phyloP scores from a whole-genome alignment of 805 yeast species.

The Metschnikowia lochheadii region DNA sequence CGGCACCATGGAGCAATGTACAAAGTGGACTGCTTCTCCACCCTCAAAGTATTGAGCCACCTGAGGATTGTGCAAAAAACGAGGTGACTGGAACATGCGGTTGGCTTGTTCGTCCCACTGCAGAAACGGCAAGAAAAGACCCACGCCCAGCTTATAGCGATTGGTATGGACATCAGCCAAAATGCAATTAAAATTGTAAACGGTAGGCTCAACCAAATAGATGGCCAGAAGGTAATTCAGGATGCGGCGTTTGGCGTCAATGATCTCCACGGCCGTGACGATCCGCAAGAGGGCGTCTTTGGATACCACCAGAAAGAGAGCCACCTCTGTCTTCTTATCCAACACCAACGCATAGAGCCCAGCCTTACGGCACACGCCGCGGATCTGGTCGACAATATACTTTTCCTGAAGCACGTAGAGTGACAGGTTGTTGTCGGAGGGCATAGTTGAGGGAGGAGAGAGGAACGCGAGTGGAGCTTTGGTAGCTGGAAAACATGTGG shows the following conservation, averaged over 20 bases:
- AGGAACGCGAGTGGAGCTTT: not conserved
- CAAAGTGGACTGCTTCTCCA: conserved; percentile 25
- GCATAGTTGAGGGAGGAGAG: conserved; percentile 1
- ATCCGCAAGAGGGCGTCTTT: conserved; percentile 47
- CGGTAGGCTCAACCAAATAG: conserved; percentile 69
- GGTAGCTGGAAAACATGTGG: not conserved
- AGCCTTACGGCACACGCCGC: conserved; percentile 26
- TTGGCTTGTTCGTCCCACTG: conserved; percentile 23
- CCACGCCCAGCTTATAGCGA: conserved; percentile 72
- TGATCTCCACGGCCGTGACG: conserved; percentile 60
- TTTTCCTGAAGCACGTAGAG: conserved; percentile 15
- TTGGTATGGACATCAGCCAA: conserved; percentile 67
- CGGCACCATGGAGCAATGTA: conserved; percentile 49
- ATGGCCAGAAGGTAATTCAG: conserved; percentile 71
- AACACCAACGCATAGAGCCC: conserved; percentile 43
- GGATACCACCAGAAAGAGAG: conserved; percentile 46
- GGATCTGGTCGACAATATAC: conserved; percentile 23
- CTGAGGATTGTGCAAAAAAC: conserved; percentile 29
- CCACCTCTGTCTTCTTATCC: conserved; percentile 50
- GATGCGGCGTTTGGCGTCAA: conserved; percentile 58
- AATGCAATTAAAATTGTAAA: conserved; percentile 70
- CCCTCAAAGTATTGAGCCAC: conserved; percentile 29
- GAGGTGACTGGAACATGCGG: conserved; percentile 19
- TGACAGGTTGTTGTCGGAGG: conserved; percentile 12
- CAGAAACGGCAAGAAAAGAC: conserved; percentile 61